phyloP scores from a whole-genome alignment of 495 filamentous ascomycete species.

The Trichoderma parareesei region DNA sequence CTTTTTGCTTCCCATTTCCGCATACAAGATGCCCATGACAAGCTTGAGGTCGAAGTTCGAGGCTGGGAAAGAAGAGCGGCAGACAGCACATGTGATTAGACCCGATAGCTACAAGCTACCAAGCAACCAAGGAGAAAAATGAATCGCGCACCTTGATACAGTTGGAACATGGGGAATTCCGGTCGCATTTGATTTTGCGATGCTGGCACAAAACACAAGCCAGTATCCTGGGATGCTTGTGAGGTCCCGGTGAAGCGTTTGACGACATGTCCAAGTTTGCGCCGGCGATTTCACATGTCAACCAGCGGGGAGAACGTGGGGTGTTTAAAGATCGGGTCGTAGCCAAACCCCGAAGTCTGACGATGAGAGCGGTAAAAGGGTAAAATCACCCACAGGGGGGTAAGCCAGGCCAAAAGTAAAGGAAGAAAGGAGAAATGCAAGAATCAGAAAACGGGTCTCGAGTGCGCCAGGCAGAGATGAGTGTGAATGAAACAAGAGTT shows the following conservation, averaged over 20 bases:
- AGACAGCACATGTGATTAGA: constrained; percentile 1
- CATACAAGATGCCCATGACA: background rate
- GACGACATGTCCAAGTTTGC: constrained; percentile 3
- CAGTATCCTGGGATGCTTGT: constrained; percentile 13
- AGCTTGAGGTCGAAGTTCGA: constrained; percentile 15
- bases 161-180: constrained; percentile 58
- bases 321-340: background rate
- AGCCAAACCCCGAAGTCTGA: background rate
- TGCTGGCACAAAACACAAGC: constrained; percentile 48
- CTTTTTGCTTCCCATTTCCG: background rate
- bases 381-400: background rate
- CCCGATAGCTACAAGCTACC: constrained; percentile 8
- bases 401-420: background rate
- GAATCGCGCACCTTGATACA: constrained; percentile 41
- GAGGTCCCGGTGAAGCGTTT: constrained; percentile 1
- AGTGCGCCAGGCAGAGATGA: background rate
- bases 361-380: constrained; percentile 1
- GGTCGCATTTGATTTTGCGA: constrained; percentile 64
- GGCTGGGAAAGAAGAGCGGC: background rate
- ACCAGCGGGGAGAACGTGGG: constrained; percentile 9
- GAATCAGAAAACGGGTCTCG: background rate
- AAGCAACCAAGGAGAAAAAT: background rate
- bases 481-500: background rate
- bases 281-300: constrained; percentile 4
- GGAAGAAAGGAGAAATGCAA: background rate